Evolutionary conservation across 352 stramenopile genomes (phyloP), one percentile per base, ranked within the genome.

Genomic region (Phytophthora pluvialis): DNA sequence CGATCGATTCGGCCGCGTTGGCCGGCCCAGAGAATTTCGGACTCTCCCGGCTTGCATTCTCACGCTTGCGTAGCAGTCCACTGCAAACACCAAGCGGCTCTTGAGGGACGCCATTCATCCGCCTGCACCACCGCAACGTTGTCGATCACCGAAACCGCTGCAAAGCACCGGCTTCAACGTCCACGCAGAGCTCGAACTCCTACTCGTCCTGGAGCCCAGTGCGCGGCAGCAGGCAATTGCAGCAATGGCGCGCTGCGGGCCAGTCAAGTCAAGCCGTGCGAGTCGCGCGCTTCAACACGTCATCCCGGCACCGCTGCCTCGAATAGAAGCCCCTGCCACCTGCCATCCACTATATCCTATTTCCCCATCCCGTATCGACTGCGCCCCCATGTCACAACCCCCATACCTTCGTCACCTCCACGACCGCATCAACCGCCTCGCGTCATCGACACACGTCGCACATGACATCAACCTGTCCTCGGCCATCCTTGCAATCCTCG

Each of bases 381-480:
- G 42, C 28, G 53, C 16, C 13, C 11, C 15, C 35, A 3, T 5
- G 9, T 31, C 0, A 4, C 6, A 21, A 10, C 11, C 9, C 7
- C 1, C 1, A n/a, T 18, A 9, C 1, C 2, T 9, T 11, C 1
- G 4, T 1, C 15, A 13, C 35, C 60, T 67, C 29, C 26, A 60
- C 13, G 53, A 62, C 16, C 15, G 0, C 16, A 57, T 64, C 16
- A 43, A 25, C 33, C 16, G 29, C 11, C 16, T 21, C 52, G 52
- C 60, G 53, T 73, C 66, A 67, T 70, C 47, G 50, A 39, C 46
- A 56, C 52, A 51, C 31, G 36, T 70, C 42, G 39, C 43, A 52
- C 25, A 62, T 74, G 60, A 74, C 54, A 67, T 59, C 64, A 67
- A 51, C 52, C 28, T 45, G n/a, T 25, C 21, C 21, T 21, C 21